Conservation (phyloP, 495 filamentous ascomycete genomes). For the Penicillium bialowiezense region DNA sequence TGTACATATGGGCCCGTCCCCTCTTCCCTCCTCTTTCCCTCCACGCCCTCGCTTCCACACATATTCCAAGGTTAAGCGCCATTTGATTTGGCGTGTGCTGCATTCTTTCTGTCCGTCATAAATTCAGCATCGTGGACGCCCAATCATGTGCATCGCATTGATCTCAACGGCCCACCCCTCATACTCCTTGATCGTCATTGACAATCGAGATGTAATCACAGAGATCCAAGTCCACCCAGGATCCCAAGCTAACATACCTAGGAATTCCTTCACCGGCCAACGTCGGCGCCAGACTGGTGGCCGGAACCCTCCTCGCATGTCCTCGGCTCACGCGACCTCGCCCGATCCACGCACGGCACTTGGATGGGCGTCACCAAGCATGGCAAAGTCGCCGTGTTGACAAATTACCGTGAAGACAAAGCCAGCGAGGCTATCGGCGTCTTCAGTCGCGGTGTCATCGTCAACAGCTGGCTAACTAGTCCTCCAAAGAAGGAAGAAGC, state of each 20-base stretch:
- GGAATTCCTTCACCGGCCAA: constrained; percentile 90
- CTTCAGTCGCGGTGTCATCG: constrained; percentile 77
- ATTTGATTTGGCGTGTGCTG: neutral
- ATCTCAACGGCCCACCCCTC: constrained; percentile 85
- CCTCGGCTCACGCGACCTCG: constrained; percentile 67
- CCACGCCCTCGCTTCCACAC: neutral
- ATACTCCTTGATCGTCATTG: constrained; percentile 85
- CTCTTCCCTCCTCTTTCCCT: neutral
- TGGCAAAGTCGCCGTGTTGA: constrained; percentile 85
- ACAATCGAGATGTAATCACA: constrained; percentile 78
- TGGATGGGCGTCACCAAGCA: constrained; percentile 89
- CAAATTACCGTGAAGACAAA: constrained; percentile 80
- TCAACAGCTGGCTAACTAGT: constrained; percentile 77
- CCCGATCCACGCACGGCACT: constrained; percentile 69
- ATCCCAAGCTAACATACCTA: constrained; percentile 25
- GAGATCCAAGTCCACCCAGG: constrained; percentile 2
- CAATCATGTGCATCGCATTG: constrained; percentile 85
- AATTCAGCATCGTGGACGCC: constrained; percentile 6
- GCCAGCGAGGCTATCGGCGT: constrained; percentile 51
- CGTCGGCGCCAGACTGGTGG: constrained; percentile 83
- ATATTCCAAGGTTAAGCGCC: neutral
- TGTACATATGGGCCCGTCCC: neutral
- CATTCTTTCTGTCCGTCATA: neutral
- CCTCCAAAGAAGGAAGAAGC: constrained; percentile 24
- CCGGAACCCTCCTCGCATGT: constrained; percentile 55